Conservation (phyloP, 2,329 filamentous ascomycete species). For the Lasiodiplodia theobromae region DNA sequence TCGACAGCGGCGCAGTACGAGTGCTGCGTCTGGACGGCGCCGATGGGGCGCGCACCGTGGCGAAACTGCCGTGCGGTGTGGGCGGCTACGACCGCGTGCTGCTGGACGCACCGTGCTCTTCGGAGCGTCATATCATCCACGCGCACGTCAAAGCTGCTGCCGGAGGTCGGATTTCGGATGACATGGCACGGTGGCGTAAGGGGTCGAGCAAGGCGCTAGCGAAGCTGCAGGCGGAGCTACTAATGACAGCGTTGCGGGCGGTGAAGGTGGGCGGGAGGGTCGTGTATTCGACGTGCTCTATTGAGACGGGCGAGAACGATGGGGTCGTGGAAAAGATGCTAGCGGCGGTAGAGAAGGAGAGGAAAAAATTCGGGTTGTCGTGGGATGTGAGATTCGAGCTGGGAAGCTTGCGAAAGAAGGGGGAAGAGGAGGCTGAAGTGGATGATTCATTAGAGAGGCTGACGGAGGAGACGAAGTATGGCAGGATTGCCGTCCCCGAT, state of each 20-base stretch:
- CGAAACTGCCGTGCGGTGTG: conserved; percentile 38
- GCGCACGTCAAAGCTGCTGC: conserved; percentile 42
- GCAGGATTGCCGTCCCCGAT: conserved; percentile 52
- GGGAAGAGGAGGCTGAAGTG: conserved; percentile 17
- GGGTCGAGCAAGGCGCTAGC: conserved; percentile 47
- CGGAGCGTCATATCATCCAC: conserved; percentile 51
- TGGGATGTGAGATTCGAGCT: conserved; percentile 35
- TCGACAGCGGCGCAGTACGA: conserved; percentile 32
- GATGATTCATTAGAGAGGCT: conserved; percentile 35
- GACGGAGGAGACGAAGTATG: conserved; percentile 45
- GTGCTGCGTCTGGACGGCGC: conserved; percentile 37
- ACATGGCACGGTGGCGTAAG: conserved; percentile 49
- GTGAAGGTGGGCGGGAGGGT: conserved; percentile 46
- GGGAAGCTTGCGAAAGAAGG: background rate
- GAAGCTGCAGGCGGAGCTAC: conserved; percentile 30
- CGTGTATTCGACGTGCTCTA: conserved; percentile 52
- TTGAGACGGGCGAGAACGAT: conserved; percentile 51
- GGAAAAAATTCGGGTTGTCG: conserved; percentile 46
- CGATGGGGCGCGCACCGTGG: conserved; percentile 30
- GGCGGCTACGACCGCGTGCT: conserved; percentile 51
- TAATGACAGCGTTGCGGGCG: conserved; percentile 36
- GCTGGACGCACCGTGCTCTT: conserved; percentile 52
- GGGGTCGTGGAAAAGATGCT: conserved; percentile 48
- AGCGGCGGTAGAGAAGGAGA: conserved; percentile 45
- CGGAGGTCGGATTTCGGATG: conserved; percentile 42